phyloP scores from a whole-genome alignment of 176 grass and related monocot species.

The Rhynchospora breviuscula region DNA sequence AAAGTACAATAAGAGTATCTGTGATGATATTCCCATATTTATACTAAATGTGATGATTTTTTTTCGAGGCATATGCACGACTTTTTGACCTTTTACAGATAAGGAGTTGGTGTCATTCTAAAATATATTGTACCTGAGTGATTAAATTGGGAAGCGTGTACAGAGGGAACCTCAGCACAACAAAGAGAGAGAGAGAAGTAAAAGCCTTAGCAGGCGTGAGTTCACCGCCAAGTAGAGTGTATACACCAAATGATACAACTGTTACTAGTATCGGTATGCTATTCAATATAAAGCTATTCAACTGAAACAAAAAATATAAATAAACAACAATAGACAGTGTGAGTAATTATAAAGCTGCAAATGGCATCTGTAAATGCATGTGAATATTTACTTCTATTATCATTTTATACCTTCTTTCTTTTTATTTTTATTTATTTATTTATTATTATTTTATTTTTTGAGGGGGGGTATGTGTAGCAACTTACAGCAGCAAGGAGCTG shows the following conservation, averaged over 20 bases:
- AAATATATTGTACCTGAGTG: conserved; percentile 63
- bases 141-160: conserved; percentile 98
- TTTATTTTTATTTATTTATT: too few species aligned
- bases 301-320: conserved; percentile 43
- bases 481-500: conserved; percentile 85
- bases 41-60: neutral
- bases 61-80: neutral
- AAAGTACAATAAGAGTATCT: neutral
- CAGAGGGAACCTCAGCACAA: conserved; percentile 91
- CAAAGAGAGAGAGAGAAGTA: conserved; percentile 92
- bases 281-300: conserved; percentile 96
- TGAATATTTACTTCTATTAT: neutral
- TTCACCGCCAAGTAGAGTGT: conserved; percentile 83
- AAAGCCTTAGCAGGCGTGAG: conserved; percentile 97
- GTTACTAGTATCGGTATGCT: conserved; percentile 88
- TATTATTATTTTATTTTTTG: neutral
- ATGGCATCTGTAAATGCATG: neutral
- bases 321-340: conserved; percentile 2
- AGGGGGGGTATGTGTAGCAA: neutral
- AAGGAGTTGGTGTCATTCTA: neutral
- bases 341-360: neutral
- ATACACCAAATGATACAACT: conserved; percentile 85
- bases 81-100: neutral
- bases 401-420: neutral
- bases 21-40: neutral